Base-by-base conservation (phyloP, 2,329 filamentous ascomycete species). In the Ambrosiella xylebori region DNA sequence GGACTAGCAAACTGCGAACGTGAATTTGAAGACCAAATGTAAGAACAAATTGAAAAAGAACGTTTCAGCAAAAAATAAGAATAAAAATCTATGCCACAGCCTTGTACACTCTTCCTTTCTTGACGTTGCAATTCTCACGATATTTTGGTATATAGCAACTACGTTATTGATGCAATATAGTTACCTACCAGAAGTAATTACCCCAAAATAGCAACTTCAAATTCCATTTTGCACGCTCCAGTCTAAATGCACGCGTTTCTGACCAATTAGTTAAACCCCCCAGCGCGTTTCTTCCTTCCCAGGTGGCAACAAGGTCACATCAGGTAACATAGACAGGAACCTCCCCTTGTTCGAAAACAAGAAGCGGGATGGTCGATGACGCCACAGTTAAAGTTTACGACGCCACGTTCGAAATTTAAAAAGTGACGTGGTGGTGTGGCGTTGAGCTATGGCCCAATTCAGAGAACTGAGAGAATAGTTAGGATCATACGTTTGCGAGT, bases 201-300 rank as follows among this genome's bases (percentile, higher is more conserved):
- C 44, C 38, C 8, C 37, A 40, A 54, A 58, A 45, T 17, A 51
- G 47, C 13, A 17, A 51, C 8, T 8, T 15, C 38, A 15, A 54
- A 58, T 54, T 53, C 50, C 57, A 58, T 50, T 58, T 58, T 58
- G 57, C 57, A 57, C 37, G 56, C 35, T 19, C n/a, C 41, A 40
- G 4, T 36, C 19, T 36, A 9, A 39, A 27, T 19, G 41, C 35
- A 57, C 55, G 57, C 50, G 50, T 27, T 37, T 37, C 36, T n/a
- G 50, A 41, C 19, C 19, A 45, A 15, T 37, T 45, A 54, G 15
- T 19, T 8, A 19, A 37, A 9, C 53, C 40, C 27, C 27, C 17
- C 40, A 55, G 53, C 53, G 53, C 53, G 53, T 55, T 51, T 15
- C 27, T 51, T 35, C 47, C 19, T 51, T 19, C 47, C 11, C n/a